phyloP scores from a whole-genome alignment of 129 eudicot genomes.

The Sambucus nigra region DNA sequence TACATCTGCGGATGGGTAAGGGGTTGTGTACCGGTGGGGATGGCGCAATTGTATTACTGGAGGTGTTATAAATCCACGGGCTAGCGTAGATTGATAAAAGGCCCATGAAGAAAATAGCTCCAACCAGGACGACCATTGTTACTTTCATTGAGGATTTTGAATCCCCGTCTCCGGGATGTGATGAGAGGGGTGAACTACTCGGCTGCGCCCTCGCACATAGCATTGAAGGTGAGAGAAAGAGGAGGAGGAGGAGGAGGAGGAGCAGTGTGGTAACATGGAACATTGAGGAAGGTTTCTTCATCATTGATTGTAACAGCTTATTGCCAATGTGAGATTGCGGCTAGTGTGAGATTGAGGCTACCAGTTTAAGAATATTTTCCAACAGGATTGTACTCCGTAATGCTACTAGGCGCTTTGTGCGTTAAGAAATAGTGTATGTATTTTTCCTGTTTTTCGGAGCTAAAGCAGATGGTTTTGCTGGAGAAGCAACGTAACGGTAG shows the following conservation, averaged over 20 bases:
- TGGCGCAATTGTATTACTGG: conserved; percentile 5
- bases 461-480: too few species aligned
- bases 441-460: too few species aligned
- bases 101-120: conserved; percentile 21
- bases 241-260: not conserved
- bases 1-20: not conserved
- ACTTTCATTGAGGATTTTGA: conserved; percentile 22
- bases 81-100: conserved; percentile 31
- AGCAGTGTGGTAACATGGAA: not conserved
- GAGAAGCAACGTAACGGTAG: too few species aligned
- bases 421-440: too few species aligned
- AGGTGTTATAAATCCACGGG: too few species aligned
- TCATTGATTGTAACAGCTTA: too few species aligned
- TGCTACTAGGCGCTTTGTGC: too few species aligned
- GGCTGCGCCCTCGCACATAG: conserved; percentile 13
- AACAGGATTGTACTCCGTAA: too few species aligned
- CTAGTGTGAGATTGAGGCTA: too few species aligned
- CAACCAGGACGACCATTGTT: conserved; percentile 12
- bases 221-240: not conserved
- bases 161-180: conserved; percentile 11
- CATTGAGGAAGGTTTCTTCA: not conserved
- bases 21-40: not conserved
- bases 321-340: too few species aligned
- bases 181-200: not conserved
- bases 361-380: too few species aligned